Evolutionary conservation across 805 yeast genomes (phyloP).

Genomic region (Yarrowia hollandica): DNA sequence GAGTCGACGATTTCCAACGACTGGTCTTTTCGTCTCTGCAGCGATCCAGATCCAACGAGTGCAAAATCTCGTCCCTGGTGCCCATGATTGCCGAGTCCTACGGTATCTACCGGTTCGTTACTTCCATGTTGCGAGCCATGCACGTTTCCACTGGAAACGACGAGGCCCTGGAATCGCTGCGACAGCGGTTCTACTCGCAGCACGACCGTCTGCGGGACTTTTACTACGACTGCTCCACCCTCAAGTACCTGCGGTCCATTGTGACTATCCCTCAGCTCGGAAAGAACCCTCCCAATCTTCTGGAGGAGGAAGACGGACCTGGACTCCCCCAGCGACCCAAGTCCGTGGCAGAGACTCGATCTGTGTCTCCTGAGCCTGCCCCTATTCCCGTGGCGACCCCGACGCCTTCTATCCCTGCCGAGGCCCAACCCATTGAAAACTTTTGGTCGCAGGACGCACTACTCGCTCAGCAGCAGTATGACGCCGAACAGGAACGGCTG

Average conservation of each 20-base stretch:
- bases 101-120: slow-evolving; percentile 86
- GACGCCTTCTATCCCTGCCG: slow-evolving; percentile 37
- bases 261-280: slow-evolving; percentile 75
- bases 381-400: slow-evolving; percentile 34
- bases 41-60: slow-evolving; percentile 60
- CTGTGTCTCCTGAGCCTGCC: slow-evolving; percentile 34
- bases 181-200: slow-evolving; percentile 69
- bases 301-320: slow-evolving; percentile 46
- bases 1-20: slow-evolving; percentile 74
- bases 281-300: slow-evolving; percentile 59
- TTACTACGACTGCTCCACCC: slow-evolving; percentile 84
- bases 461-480: slow-evolving; percentile 51
- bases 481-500: slow-evolving; percentile 59
- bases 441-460: slow-evolving; percentile 46
- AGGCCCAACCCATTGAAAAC: slow-evolving; percentile 46
- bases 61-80: slow-evolving; percentile 81
- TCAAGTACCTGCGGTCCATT: slow-evolving; percentile 75
- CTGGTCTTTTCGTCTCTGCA: slow-evolving; percentile 70
- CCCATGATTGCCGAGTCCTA: slow-evolving; percentile 89
- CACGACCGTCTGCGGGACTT: slow-evolving; percentile 72
- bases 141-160: slow-evolving; percentile 68
- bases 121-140: slow-evolving; percentile 89
- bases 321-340: slow-evolving; percentile 46
- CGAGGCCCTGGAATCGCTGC: slow-evolving; percentile 74
- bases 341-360: slow-evolving; percentile 34